Conservation (phyloP, 345 rosid species). For the Ricinus communis region DNA sequence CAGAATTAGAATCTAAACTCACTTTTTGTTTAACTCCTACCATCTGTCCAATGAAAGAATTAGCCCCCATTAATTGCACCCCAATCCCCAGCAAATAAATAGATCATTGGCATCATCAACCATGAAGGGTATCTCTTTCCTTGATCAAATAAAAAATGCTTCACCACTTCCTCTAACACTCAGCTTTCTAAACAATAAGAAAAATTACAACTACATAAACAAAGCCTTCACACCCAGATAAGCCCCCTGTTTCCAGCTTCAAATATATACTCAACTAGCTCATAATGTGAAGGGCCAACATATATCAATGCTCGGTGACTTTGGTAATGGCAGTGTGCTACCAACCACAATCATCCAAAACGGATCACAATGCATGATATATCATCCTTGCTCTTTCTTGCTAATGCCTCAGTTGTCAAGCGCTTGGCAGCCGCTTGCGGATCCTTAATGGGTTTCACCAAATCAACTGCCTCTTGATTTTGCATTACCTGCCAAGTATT, state of each 20-base stretch:
- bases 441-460: constrained; percentile 49
- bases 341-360: constrained; percentile 37
- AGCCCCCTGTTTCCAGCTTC: constrained; percentile 17
- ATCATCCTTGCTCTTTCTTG: constrained; percentile 58
- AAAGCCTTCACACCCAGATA: constrained; percentile 16
- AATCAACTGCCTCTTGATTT: constrained; percentile 46
- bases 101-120: not conserved
- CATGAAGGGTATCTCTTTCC: constrained; percentile 5
- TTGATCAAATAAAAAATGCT: constrained; percentile 22
- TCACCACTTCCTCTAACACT: constrained; percentile 13
- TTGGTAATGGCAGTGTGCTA: not conserved
- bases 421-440: constrained; percentile 60
- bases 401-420: constrained; percentile 49
- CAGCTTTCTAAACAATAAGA: constrained; percentile 12
- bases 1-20: constrained; percentile 14
- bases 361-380: constrained; percentile 63
- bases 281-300: constrained; percentile 13
- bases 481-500: constrained; percentile 39
- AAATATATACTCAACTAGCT: constrained; percentile 17
- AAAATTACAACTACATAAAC: constrained; percentile 8
- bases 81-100: not conserved
- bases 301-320: not conserved
- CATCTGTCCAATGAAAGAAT: constrained; percentile 10
- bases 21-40: not conserved
- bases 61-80: not conserved